Evolutionary conservation across 129 eudicot genomes (phyloP).

Genomic region (Glebionis coronaria): DNA sequence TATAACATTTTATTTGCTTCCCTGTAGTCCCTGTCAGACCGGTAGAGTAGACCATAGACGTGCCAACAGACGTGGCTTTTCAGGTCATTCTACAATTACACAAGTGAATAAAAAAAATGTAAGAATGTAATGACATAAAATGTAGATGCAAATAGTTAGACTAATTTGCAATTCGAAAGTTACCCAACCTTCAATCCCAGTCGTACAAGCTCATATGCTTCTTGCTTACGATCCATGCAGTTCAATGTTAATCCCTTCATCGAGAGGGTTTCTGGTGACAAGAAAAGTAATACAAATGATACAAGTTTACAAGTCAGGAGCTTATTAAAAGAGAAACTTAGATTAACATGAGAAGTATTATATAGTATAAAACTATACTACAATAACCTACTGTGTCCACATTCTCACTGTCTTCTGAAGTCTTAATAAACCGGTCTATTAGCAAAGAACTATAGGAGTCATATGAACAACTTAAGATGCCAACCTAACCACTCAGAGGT

Average conservation of each 20-base stretch:
- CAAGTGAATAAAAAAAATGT: slow-evolving; percentile 3
- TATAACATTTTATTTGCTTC: slow-evolving; percentile 95
- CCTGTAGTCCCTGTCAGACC: slow-evolving; percentile 96
- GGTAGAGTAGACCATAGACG: slow-evolving; percentile 95
- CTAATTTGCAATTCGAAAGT: slow-evolving; percentile 2
- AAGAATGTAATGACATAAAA: background rate
- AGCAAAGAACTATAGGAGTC: too few species aligned
- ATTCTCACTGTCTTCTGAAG: too few species aligned
- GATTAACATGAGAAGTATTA: background rate
- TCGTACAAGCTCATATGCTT: slow-evolving; percentile 96
- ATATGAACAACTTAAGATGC: too few species aligned
- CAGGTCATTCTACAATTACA: slow-evolving; percentile 79
- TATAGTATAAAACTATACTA: background rate
- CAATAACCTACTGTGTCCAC: too few species aligned
- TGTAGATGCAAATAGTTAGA: background rate
- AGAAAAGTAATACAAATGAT: slow-evolving; percentile 11
- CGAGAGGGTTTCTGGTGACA: slow-evolving; percentile 75
- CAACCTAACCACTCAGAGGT: too few species aligned
- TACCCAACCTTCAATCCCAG: slow-evolving; percentile 85
- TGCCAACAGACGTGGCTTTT: slow-evolving; percentile 99
- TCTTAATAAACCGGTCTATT: too few species aligned
- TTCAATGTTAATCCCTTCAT: slow-evolving; percentile 97
- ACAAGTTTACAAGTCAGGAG: background rate
- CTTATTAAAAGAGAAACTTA: background rate
- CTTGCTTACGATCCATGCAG: slow-evolving; percentile 98